Conservation (phyloP, 2,329 filamentous ascomycete genomes). For the Cryphonectria radicalis region DNA sequence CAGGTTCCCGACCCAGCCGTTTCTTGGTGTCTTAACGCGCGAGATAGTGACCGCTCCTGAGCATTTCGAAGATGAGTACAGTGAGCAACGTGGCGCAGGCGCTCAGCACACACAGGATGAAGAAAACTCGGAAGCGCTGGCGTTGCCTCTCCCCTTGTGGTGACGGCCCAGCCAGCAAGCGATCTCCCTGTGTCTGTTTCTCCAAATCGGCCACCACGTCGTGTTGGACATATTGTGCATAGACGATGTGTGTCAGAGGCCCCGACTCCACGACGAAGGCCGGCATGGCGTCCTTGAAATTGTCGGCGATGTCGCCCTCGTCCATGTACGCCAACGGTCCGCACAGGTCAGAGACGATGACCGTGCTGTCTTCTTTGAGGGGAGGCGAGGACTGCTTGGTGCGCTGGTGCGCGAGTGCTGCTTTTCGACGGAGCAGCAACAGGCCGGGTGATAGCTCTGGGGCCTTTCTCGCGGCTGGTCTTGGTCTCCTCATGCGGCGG, state of each 20-base stretch:
- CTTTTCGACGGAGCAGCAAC: slow-evolving; percentile 26
- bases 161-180: slow-evolving; percentile 7
- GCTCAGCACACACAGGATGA: slow-evolving; percentile 25
- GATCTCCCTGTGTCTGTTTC: slow-evolving; percentile 11
- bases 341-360: slow-evolving; percentile 1
- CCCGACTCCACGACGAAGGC: slow-evolving; percentile 10
- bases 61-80: slow-evolving; percentile 22
- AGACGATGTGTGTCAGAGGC: slow-evolving; percentile 19
- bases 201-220: slow-evolving; percentile 22
- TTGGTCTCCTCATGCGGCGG: slow-evolving; percentile 17
- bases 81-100: slow-evolving; percentile 26
- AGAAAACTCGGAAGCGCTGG: slow-evolving; percentile 23
- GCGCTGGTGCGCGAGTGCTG: slow-evolving; percentile 24
- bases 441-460: slow-evolving; percentile 24
- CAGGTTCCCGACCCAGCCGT: background rate
- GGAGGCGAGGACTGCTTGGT: slow-evolving; percentile 1
- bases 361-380: background rate
- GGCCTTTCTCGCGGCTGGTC: slow-evolving; percentile 23
- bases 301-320: slow-evolving; percentile 8
- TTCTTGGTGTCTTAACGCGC: slow-evolving; percentile 7
- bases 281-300: slow-evolving; percentile 11
- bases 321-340: slow-evolving; percentile 7
- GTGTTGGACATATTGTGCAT: slow-evolving; percentile 19
- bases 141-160: slow-evolving; percentile 10
- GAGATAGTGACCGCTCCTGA: slow-evolving; percentile 24